Evolutionary conservation across 1,139 yeast genomes (phyloP).

Genomic region (Debaryomyces robertsiae): DNA sequence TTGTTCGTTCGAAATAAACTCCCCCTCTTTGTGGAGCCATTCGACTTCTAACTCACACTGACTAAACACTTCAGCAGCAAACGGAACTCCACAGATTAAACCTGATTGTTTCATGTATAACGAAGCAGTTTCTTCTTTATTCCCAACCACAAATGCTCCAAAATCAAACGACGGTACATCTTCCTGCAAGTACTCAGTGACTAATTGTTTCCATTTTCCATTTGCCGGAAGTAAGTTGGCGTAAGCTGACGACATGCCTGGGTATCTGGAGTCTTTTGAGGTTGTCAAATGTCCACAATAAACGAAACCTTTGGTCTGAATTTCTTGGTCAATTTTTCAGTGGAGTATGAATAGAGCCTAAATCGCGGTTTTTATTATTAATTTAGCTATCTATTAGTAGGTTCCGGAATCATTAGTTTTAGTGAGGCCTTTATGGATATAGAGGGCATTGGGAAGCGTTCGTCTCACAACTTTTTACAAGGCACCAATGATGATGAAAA

Average conservation of each 20-base stretch:
- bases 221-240: slow-evolving; percentile 69
- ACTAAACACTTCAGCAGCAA: slow-evolving; percentile 79
- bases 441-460: slow-evolving; percentile 1
- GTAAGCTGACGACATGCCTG: slow-evolving; percentile 28
- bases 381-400: too few species aligned
- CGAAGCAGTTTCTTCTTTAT: slow-evolving; percentile 67
- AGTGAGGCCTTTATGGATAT: slow-evolving; percentile 8
- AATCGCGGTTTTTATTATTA: too few species aligned
- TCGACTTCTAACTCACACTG: slow-evolving; percentile 73
- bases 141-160: slow-evolving; percentile 95
- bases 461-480: slow-evolving; percentile 7
- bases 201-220: slow-evolving; percentile 78
- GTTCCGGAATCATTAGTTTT: too few species aligned
- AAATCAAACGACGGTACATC: slow-evolving; percentile 94
- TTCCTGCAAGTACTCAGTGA: slow-evolving; percentile 75
- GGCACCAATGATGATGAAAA: not conserved
- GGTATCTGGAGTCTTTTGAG: not conserved
- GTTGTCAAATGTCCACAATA: too few species aligned
- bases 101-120: slow-evolving; percentile 82
- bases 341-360: not conserved
- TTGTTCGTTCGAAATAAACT: slow-evolving; percentile 47
- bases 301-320: too few species aligned
- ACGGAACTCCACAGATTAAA: slow-evolving; percentile 84
- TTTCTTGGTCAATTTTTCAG: slow-evolving; percentile 1
- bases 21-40: slow-evolving; percentile 78